These are phyloP conservation scores for Hypoxylon sp. DNA, from an alignment of 2,329 filamentous ascomycete species.

Conservation along the genomic window DNA sequence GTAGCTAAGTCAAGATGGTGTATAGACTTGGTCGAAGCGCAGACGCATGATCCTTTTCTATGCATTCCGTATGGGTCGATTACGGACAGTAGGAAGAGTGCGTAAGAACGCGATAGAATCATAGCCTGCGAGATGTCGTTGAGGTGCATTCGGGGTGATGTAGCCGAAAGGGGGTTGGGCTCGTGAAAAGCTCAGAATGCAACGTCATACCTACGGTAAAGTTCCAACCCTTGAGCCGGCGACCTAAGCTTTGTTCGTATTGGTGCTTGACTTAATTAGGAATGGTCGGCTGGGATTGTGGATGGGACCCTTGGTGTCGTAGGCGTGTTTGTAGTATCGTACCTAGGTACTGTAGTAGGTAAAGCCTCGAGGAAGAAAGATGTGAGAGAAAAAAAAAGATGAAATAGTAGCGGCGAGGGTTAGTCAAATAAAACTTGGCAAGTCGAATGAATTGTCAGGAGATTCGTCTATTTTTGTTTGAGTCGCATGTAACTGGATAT, in stretches of 20 bases:
- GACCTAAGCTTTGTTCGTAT: background rate
- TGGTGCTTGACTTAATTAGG: background rate
- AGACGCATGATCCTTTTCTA: slow-evolving; percentile 5
- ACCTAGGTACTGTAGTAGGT: no score
- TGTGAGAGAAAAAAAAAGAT: background rate
- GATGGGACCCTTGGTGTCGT: no score
- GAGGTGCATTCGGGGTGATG: slow-evolving; percentile 15
- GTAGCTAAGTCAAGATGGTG: slow-evolving; percentile 9
- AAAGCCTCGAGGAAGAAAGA: no score
- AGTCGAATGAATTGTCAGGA: no score
- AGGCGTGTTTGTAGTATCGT: no score
- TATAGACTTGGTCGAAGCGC: background rate
- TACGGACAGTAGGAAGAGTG: slow-evolving; percentile 1
- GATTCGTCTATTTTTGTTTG: no score
- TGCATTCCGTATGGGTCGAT: slow-evolving; percentile 15
- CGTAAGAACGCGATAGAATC: slow-evolving; percentile 27
- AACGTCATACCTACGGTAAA: slow-evolving; percentile 43
- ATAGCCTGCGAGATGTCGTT: slow-evolving; percentile 20
- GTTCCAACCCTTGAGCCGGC: background rate
- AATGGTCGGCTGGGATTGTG: background rate
- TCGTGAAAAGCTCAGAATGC: slow-evolving; percentile 24
- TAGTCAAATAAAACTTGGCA: no score
- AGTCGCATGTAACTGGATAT: no score
- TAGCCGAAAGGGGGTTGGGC: slow-evolving; percentile 29
- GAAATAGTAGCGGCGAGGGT: background rate